phyloP scores from a whole-genome alignment of 1,284 basidiomycete genomes.

The Xerocomus cyaneibrunnescens region DNA sequence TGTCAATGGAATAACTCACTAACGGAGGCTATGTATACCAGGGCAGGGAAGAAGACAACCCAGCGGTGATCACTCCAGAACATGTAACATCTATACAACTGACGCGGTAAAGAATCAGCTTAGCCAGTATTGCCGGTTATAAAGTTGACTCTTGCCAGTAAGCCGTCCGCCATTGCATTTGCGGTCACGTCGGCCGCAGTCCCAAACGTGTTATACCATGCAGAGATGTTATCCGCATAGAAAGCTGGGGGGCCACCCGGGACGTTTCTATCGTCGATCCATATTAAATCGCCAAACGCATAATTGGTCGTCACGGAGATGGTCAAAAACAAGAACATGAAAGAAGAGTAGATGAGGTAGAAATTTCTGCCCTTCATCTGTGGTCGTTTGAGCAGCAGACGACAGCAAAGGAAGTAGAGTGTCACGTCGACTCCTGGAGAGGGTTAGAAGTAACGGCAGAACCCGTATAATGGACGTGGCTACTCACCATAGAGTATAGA shows the following conservation, averaged over 20 bases:
- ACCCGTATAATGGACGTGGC: no score
- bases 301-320: conserved; percentile 4
- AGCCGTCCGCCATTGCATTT: conserved; percentile 6
- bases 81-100: conserved; percentile 6
- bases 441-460: not conserved
- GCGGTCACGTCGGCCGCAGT: conserved; percentile 1
- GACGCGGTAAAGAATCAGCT: not conserved
- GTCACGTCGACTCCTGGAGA: conserved; percentile 1
- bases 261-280: conserved; percentile 3
- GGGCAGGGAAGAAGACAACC: not conserved
- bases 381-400: conserved; percentile 1
- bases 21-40: not conserved
- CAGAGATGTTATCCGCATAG: not conserved
- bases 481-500: not conserved
- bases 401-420: conserved; percentile 3
- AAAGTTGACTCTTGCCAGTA: not conserved
- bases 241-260: conserved; percentile 2
- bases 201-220: conserved; percentile 6
- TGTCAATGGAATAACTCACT: not conserved
- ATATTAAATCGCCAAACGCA: conserved; percentile 1
- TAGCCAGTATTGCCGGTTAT: no score
- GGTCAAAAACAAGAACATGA: conserved; percentile 2
- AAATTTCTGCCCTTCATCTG: not conserved
- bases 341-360: conserved; percentile 3
- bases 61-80: conserved; percentile 1